Evolutionary conservation across 192 early-diverging fungal species (phyloP).

Genomic region (Coemansia furcata): DNA sequence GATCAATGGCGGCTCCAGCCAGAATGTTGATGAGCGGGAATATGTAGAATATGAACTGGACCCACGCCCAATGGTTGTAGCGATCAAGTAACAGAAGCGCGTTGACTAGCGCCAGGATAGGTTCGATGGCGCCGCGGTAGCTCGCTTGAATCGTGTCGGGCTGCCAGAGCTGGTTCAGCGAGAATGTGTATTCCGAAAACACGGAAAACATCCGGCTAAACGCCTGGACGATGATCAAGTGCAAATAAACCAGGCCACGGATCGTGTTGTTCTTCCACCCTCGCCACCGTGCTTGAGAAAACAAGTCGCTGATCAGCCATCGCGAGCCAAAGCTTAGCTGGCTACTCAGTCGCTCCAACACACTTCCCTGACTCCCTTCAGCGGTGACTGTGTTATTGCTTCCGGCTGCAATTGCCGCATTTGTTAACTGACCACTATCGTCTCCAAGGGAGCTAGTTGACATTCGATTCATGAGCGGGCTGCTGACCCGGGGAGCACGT

Average conservation of each 20-base stretch:
- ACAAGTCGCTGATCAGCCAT: slow-evolving; percentile 52
- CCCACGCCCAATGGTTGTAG: slow-evolving; percentile 53
- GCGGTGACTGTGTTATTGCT: background rate
- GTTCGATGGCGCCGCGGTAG: slow-evolving; percentile 46
- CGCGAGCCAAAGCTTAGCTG: slow-evolving; percentile 50
- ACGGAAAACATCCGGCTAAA: slow-evolving; percentile 42
- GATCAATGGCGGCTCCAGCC: slow-evolving; percentile 45
- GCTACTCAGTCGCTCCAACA: slow-evolving; percentile 36
- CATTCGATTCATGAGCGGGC: slow-evolving; percentile 2
- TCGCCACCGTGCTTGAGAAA: slow-evolving; percentile 48
- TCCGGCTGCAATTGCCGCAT: background rate
- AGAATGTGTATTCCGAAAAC: slow-evolving; percentile 54
- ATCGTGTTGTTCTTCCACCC: slow-evolving; percentile 50
- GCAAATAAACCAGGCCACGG: slow-evolving; percentile 43
- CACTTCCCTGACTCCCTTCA: background rate
- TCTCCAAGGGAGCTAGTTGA: background rate
- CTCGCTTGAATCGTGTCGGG: slow-evolving; percentile 22
- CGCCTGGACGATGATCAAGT: slow-evolving; percentile 48
- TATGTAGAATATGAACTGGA: slow-evolving; percentile 50
- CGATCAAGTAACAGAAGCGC: slow-evolving; percentile 33
- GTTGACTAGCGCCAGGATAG: slow-evolving; percentile 31
- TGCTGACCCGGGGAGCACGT: background rate
- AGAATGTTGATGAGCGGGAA: slow-evolving; percentile 49
- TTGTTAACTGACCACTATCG: background rate
- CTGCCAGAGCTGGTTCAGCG: slow-evolving; percentile 51